Evolutionary conservation across 2,329 filamentous ascomycete genomes (phyloP), one percentile per base, ranked within the genome.

Genomic region (Trichoderma polysporum): DNA sequence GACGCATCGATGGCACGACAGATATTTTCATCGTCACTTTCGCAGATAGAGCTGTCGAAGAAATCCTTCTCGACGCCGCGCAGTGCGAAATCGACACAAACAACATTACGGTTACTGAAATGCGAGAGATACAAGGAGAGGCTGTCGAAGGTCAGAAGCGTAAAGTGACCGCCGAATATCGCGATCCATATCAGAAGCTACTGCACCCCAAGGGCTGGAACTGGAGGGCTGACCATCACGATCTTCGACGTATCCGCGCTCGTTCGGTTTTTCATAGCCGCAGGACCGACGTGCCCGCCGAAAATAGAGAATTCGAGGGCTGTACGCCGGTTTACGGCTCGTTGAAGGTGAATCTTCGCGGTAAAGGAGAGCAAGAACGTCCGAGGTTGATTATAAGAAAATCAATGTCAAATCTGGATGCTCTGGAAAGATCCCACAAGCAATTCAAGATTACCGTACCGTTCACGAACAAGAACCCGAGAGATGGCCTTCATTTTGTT

Each of bases 401-500:
- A 69, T 83, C 81, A 37, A 78, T 74, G 62, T 61, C 72, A 65
- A 73, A 72, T 50, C 68, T 76, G 29, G 77, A 79, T 31, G 62
- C 72, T 6, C 60, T 67, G 10, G 78, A 80, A 6, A 76, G 69
- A 60, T 82, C 83, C 35, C 80, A 80, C 66, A 79, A 77, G 70
- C 84, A 85, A 57, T 82, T 76, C 70, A 79, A 78, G 70, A 80
- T 88, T 45, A 81, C 81, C 54, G 90, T 97, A 66, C 91, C 95
- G 37, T 99, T 97, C 74, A 82, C 84, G 25, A 87, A 92, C 37
- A 88, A 87, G 59, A 87, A 88, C 71, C 90, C 94, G 59, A 86
- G 92, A 53, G 95, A 99, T 76, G 94, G 93, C 25, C 78, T 98
- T 67, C 94, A 97, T 68, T 99, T 97, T 78, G 92, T 96, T 17